Evolutionary conservation across 768 basidiomycete genomes (phyloP), one percentile per base, ranked within the genome.

Genomic region (Tylopilus sp.): DNA sequence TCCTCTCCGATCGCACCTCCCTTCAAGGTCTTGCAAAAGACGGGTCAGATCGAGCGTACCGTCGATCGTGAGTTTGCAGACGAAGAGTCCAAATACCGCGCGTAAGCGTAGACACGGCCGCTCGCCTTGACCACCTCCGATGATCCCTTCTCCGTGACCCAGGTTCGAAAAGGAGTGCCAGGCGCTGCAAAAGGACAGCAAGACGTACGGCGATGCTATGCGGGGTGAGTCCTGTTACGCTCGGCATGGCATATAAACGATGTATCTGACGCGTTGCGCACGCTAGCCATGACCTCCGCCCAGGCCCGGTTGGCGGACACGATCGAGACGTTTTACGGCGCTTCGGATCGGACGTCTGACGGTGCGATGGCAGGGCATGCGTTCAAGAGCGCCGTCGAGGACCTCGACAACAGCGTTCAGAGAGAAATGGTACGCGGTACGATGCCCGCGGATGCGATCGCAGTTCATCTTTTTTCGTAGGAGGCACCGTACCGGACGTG

Each of bases 131-230:
- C 31, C 43, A 29, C 54, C 44, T 31, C n/a, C n/a, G 48, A 48
- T 33, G 52, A 57, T 24, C 10, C 31, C 21, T 13, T 26, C 30
- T 12, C 36, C 45, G 10, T 40, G 34, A 19, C 22, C 48, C 61
- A 98, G 96, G 29, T 92, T 88, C 71, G 96, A 99, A 81, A 99
- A 98, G 77, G 96, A 98, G 79, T 89, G 89, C 50, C 86, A 87
- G 66, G 81, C 82, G 9, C 72, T 99, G 42, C 97, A 98, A 74
- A 98, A 96, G 70, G 94, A 98, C 57, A 88, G 89, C 66, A 99
- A 98, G 76, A 82, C 80, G 0, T 99, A 97, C 65, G 82, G 92
- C 63, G 97, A 98, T 72, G 85, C 94, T 11, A 93, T 98, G 87
- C 84, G 90, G 69, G 84, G 94, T 92, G 60, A 61, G 83, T 70